phyloP scores from a whole-genome alignment of 345 rosid species.

The Angophora floribunda region DNA sequence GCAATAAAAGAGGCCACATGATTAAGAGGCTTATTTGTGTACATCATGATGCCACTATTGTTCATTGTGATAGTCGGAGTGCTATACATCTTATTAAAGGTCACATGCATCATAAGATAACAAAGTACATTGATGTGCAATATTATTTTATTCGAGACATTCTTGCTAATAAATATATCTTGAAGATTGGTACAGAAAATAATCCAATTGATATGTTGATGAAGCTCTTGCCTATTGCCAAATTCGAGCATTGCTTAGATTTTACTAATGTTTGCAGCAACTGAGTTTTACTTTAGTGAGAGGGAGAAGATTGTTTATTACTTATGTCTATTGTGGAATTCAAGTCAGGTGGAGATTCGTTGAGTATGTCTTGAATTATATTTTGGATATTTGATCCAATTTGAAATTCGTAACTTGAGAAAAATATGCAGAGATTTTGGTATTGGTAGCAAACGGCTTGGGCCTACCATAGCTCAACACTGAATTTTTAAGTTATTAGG shows the following conservation, averaged over 20 bases:
- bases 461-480: too few relatives aligned
- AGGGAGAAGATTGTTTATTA: background rate
- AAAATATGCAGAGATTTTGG: background rate
- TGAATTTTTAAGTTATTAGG: too few relatives aligned
- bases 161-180: rapidly evolving
- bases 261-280: background rate
- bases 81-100: background rate
- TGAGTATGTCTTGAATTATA: background rate
- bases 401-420: background rate
- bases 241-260: rapidly evolving
- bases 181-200: background rate
- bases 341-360: background rate
- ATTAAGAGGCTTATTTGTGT: background rate
- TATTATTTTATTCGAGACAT: background rate
- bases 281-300: background rate
- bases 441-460: too few relatives aligned
- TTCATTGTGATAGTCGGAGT: background rate
- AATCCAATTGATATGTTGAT: background rate
- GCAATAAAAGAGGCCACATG: background rate
- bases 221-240: background rate
- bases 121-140: background rate
- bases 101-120: background rate
- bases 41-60: background rate
- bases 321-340: background rate
- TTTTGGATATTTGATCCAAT: rapidly evolving